Evolutionary conservation across 495 filamentous ascomycete genomes (phyloP).

Genomic region (Tuber aestivum): DNA sequence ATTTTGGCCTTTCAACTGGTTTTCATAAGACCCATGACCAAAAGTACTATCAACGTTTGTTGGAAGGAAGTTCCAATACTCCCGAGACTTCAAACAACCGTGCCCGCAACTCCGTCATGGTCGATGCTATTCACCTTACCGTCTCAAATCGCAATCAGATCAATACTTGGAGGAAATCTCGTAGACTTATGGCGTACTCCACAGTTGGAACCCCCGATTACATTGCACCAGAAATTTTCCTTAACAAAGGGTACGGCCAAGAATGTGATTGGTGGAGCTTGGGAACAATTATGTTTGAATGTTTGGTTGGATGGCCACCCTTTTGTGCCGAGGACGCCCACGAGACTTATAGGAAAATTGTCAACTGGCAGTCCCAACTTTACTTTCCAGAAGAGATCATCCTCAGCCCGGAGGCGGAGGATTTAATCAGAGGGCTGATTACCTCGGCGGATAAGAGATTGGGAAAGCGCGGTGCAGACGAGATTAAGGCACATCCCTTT

Average conservation of each 20-base stretch:
- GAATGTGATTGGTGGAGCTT: constrained; percentile 99
- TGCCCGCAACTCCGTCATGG: constrained; percentile 83
- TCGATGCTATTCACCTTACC: constrained; percentile 96
- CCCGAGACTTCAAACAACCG: constrained; percentile 52
- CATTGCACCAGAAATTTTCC: constrained; percentile 97
- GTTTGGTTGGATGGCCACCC: constrained; percentile 95
- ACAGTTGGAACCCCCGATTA: constrained; percentile 98
- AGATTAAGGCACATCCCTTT: constrained; percentile 90
- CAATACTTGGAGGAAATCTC: constrained; percentile 96
- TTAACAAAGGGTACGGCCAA: constrained; percentile 87
- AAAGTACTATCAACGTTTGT: constrained; percentile 94
- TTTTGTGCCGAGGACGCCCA: constrained; percentile 97
- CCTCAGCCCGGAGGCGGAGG: constrained; percentile 77
- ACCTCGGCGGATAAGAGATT: constrained; percentile 87
- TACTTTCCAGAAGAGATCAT: constrained; percentile 95
- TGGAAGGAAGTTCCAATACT: constrained; percentile 67
- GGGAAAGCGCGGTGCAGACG: constrained; percentile 71
- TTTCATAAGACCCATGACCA: constrained; percentile 98
- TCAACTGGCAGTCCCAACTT: constrained; percentile 91
- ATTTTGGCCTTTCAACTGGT: constrained; percentile 96
- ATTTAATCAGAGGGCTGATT: constrained; percentile 82
- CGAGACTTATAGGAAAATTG: constrained; percentile 98
- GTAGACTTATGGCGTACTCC: constrained; percentile 91
- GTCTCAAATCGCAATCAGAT: constrained; percentile 94
- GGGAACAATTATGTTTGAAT: constrained; percentile 99